A percentile compares a stretch with the other conserved stretches of the same genome.
These are phyloP conservation scores for Pisolithus marmoratus DNA, from an alignment of 768 basidiomycete species.

Conservation along the genomic window DNA sequence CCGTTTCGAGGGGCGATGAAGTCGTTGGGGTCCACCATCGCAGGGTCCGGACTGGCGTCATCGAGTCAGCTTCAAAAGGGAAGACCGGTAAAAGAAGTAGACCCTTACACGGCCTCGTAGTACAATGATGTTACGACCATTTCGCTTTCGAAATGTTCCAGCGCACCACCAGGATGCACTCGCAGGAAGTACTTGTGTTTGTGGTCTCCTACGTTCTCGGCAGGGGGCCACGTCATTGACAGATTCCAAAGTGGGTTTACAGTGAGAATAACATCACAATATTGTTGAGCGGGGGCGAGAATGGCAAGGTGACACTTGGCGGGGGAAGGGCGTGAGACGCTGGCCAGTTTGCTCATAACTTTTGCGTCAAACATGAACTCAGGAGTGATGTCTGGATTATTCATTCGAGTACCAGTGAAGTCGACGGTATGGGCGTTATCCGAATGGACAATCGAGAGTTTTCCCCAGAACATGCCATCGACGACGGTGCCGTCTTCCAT, in stretches of 20 bases:
- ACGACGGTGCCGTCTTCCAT: slow-evolving; percentile 88
- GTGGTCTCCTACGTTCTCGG: slow-evolving; percentile 58
- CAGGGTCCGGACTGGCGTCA: slow-evolving; percentile 62
- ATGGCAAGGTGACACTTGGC: slow-evolving; percentile 76
- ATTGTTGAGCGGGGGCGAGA: slow-evolving; percentile 66
- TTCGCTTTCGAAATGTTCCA: slow-evolving; percentile 83
- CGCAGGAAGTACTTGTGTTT: slow-evolving; percentile 81
- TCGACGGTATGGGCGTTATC: slow-evolving; percentile 77
- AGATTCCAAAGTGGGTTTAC: slow-evolving; percentile 74
- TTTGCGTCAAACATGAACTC: slow-evolving; percentile 74
- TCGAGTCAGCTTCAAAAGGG: not conserved
- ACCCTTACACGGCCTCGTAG: slow-evolving; percentile 76
- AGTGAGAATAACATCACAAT: slow-evolving; percentile 71
- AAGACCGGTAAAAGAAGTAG: not conserved
- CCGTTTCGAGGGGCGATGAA: slow-evolving; percentile 80
- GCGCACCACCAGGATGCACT: slow-evolving; percentile 77
- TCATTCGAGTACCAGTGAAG: slow-evolving; percentile 73
- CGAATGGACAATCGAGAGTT: slow-evolving; percentile 74
- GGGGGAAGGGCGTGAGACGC: slow-evolving; percentile 65
- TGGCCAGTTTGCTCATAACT: slow-evolving; percentile 70
- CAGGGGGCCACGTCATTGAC: slow-evolving; percentile 72
- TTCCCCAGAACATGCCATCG: slow-evolving; percentile 85
- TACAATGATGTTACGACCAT: slow-evolving; percentile 76
- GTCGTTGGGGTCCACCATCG: slow-evolving; percentile 70
- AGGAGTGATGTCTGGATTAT: slow-evolving; percentile 55